A percentile compares a stretch with the other conserved stretches of the same genome.
Evolutionary conservation across 176 grass and related monocot species (phyloP).

Genomic region (Dendrocalamus sinicus): DNA sequence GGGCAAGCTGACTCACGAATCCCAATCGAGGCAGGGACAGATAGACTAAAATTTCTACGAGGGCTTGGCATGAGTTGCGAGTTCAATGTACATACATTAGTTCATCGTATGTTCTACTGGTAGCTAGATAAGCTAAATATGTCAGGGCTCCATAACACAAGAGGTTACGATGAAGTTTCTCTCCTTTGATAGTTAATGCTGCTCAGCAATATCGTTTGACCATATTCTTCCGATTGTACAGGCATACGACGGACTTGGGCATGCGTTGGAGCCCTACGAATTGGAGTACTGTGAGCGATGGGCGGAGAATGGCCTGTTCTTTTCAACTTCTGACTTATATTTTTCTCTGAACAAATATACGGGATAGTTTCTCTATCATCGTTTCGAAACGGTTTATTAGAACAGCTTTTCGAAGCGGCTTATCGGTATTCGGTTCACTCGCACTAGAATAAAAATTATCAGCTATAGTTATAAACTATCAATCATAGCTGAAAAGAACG

Average conservation of each 20-base stretch:
- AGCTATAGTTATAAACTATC: no score
- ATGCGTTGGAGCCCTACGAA: conserved; percentile 39
- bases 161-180: no score
- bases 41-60: conserved; percentile 29
- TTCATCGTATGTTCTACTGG: not conserved
- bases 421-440: no score
- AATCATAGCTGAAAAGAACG: rapidly evolving
- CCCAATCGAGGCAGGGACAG: conserved; percentile 37
- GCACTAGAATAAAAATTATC: no score
- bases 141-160: no score
- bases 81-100: conserved; percentile 24
- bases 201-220: no score
- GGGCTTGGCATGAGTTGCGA: conserved; percentile 38
- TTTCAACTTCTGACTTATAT: rapidly evolving
- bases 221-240: not conserved
- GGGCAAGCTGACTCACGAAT: conserved; percentile 33
- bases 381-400: no score
- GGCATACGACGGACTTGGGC: conserved; percentile 38
- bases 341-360: no score
- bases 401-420: no score
- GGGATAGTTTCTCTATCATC: rapidly evolving
- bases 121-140: no score
- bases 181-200: no score
- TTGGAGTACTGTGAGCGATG: conserved; percentile 38
- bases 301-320: not conserved